Percentiles rank a stretch among this genome's conserved stretches.
phyloP scores from a whole-genome alignment of 2,329 filamentous ascomycete species.

The Colletotrichum nymphaeae region DNA sequence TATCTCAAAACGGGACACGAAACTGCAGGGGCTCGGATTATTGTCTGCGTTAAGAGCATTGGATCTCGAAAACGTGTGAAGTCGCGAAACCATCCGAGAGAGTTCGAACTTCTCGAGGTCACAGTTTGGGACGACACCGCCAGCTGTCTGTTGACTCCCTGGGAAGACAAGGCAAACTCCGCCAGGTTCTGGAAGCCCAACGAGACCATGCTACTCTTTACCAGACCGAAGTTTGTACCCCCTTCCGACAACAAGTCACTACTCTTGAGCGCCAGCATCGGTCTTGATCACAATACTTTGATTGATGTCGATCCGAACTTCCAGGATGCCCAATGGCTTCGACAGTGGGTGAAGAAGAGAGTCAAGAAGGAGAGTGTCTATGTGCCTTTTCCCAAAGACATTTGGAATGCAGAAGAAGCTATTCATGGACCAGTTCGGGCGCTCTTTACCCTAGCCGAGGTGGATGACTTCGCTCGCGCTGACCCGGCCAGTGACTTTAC shows the following conservation, averaged over 20 bases:
- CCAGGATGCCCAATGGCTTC: conserved; percentile 64
- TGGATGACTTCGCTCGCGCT: conserved; percentile 53
- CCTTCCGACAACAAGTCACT: not conserved
- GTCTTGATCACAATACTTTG: conserved; percentile 55
- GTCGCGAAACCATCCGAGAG: not conserved
- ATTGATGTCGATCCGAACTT: conserved; percentile 67
- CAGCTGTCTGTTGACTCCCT: conserved; percentile 64
- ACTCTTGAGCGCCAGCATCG: conserved; percentile 38
- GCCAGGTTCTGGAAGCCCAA: conserved; percentile 57
- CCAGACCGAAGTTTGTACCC: conserved; percentile 47
- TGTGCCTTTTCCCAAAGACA: conserved; percentile 56
- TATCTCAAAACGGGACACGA: conserved; percentile 67
- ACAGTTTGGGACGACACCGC: conserved; percentile 69
- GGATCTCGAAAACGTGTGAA: conserved; percentile 62
- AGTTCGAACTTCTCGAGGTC: conserved; percentile 57
- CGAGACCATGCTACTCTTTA: conserved; percentile 62
- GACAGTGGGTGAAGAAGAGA: conserved; percentile 57
- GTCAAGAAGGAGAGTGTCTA: conserved; percentile 62
- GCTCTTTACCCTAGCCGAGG: conserved; percentile 54
- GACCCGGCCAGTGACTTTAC: conserved; percentile 48
- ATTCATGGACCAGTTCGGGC: conserved; percentile 46
- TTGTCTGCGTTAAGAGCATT: conserved; percentile 69
- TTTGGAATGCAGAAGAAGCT: conserved; percentile 49
- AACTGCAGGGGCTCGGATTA: conserved; percentile 58
- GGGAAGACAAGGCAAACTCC: conserved; percentile 60